Base-by-base conservation (phyloP, 2,329 filamentous ascomycete species). In the Orbilia javanica region DNA sequence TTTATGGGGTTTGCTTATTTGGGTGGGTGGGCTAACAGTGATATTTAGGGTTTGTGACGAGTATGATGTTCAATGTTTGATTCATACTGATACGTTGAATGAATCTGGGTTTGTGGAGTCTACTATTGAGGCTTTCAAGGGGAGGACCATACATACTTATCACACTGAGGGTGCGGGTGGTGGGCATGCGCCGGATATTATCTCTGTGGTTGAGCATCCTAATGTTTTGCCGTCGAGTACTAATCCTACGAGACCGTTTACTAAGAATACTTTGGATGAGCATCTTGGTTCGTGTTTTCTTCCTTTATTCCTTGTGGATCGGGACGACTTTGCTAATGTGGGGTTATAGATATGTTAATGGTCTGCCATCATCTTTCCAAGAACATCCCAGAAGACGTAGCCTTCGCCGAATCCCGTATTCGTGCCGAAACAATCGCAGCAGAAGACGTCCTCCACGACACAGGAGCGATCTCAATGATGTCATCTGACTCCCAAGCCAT, bases 401-500 rank as follows among this genome's bases (percentile, higher is more conserved):
- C 94, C 0, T 98, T 98, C 82, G 95, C 95, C 57, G 95, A 98
- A 85, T 93, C 90, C 39, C 93, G 95, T 44, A 98, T 98, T 84
- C 92, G 95, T 74, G 93, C 93, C 80, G 94, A 98, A 86, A 98
- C 95, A 39, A 98, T 98, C 83, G 95, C 94, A 0, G 95, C 95
- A 25, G 95, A 98, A 86, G 95, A 98, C 83, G 94, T 98, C 0
- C 89, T 98, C 18, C 95, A 98, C 83, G 95, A 98, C 82, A 87
- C 97, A 0, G 95, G 95, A 71, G 95, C 95, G 80, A 97, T 98
- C 84, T 94, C 91, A 84, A 98, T 98, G 94, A 97, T 98, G 93
- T 93, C 90, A 77, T 94, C 91, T 0, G 95, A 98, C 85, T 95
- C 92, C 0, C 95, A 98, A 85, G 95, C 95, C 82, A 98, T 98